Evolutionary conservation across 2,329 filamentous ascomycete genomes (phyloP).

Genomic region (Aureobasidium sp.): DNA sequence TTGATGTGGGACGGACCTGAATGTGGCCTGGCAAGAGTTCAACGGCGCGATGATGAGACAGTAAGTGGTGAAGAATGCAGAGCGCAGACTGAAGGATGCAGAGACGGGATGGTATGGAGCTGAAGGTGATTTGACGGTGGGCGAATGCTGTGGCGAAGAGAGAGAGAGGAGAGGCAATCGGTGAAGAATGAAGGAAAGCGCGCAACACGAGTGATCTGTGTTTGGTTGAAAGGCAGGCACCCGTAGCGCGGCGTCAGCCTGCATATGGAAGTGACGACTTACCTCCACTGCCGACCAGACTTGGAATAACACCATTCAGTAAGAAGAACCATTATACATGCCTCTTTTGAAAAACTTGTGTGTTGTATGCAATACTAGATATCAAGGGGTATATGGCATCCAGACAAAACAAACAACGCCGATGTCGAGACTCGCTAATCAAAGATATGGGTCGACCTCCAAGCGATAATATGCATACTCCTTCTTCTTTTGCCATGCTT

Average conservation of each 20-base stretch:
- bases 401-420: neutral
- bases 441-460: slow-evolving; percentile 7
- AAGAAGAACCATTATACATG: no score
- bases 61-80: neutral
- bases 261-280: neutral
- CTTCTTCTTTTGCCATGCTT: slow-evolving; percentile 5
- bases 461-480: slow-evolving; percentile 8
- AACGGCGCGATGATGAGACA: neutral
- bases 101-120: no score
- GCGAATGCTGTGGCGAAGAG: no score
- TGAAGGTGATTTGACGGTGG: no score
- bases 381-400: neutral
- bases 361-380: neutral
- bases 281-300: neutral
- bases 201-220: neutral
- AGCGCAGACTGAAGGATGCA: no score
- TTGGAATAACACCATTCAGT: neutral
- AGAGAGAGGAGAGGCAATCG: no score
- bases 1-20: neutral
- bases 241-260: neutral
- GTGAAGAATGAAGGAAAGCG: neutral
- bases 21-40: neutral
- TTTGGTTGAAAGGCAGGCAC: neutral
- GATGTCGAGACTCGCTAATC: neutral
- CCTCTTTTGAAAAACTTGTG: neutral